Evolutionary conservation across 345 rosid species (phyloP).

Genomic region (Erucastrum elatum): DNA sequence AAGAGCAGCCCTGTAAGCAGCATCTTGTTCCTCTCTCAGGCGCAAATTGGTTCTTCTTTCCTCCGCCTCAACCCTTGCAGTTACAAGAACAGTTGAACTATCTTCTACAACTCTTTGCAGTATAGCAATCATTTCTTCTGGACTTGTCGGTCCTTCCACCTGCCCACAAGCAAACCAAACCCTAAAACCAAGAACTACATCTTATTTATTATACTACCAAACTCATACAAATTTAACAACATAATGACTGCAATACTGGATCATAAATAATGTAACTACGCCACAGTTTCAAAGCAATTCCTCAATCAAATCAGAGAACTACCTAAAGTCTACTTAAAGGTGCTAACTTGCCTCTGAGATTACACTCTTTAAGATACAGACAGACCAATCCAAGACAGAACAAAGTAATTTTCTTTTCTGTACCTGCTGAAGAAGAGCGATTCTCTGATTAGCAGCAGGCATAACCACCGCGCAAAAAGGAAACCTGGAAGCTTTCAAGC

Average conservation of each 20-base stretch:
- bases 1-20: conserved; percentile 95
- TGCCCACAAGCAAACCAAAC: conserved; percentile 35
- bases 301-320: neutral
- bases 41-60: conserved; percentile 82
- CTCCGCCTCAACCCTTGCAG: conserved; percentile 91
- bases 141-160: conserved; percentile 91
- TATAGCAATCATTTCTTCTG: conserved; percentile 70
- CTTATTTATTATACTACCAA: neutral
- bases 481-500: conserved; percentile 91
- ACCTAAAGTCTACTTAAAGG: neutral
- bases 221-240: conserved; percentile 1
- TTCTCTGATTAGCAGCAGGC: conserved; percentile 94
- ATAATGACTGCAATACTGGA: neutral
- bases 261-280: neutral
- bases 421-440: conserved; percentile 94
- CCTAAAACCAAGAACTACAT: neutral
- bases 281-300: too few species aligned
- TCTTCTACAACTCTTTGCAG: conserved; percentile 92
- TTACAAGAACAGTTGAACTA: conserved; percentile 80
- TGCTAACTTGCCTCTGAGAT: neutral
- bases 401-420: neutral
- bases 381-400: neutral
- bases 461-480: conserved; percentile 96
- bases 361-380: neutral
- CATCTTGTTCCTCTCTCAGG: conserved; percentile 97